Percentiles rank a stretch among this genome's conserved stretches.
These are phyloP conservation scores for Stemphylium lycopersici DNA, from an alignment of 2,329 filamentous ascomycete species.

Conservation along the genomic window DNA sequence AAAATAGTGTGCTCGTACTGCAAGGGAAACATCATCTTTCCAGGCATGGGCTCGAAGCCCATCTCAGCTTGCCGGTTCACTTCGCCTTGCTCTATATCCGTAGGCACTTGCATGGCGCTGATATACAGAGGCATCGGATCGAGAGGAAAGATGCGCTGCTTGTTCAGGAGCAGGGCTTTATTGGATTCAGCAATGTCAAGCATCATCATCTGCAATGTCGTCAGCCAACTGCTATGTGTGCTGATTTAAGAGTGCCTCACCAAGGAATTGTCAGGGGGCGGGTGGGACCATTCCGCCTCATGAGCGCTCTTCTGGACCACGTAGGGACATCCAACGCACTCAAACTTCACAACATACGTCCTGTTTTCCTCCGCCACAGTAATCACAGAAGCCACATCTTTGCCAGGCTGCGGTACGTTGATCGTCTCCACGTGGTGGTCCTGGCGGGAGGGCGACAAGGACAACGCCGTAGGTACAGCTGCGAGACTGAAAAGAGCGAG, in stretches of 20 bases:
- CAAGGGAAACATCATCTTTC: constrained; percentile 26
- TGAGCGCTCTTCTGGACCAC: constrained; percentile 12
- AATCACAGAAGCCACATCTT: constrained; percentile 17
- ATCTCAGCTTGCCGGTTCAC: constrained; percentile 15
- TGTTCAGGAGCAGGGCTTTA: constrained; percentile 30
- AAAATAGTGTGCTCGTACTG: constrained; percentile 36
- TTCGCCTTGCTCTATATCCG: constrained; percentile 19
- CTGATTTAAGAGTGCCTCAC: constrained; percentile 19
- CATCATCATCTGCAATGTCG: constrained; percentile 26
- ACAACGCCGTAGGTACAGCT: constrained; percentile 12
- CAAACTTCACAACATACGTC: constrained; percentile 38
- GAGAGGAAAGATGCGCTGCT: constrained; percentile 27
- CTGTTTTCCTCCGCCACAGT: constrained; percentile 26
- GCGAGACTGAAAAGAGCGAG: constrained; percentile 14
- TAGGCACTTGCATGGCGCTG: constrained; percentile 29
- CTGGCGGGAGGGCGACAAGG: constrained; percentile 1
- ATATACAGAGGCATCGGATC: constrained; percentile 30
- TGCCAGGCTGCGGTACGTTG: neutral
- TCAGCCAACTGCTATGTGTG: neutral
- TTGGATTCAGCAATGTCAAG: constrained; percentile 23
- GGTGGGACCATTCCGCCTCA: constrained; percentile 22
- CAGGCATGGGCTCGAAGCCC: constrained; percentile 14
- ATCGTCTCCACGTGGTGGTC: neutral
- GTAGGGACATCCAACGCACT: constrained; percentile 37
- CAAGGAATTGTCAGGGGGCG: constrained; percentile 30